Conservation (phyloP, 495 filamentous ascomycete genomes). For the Penicillium paradoxum region DNA sequence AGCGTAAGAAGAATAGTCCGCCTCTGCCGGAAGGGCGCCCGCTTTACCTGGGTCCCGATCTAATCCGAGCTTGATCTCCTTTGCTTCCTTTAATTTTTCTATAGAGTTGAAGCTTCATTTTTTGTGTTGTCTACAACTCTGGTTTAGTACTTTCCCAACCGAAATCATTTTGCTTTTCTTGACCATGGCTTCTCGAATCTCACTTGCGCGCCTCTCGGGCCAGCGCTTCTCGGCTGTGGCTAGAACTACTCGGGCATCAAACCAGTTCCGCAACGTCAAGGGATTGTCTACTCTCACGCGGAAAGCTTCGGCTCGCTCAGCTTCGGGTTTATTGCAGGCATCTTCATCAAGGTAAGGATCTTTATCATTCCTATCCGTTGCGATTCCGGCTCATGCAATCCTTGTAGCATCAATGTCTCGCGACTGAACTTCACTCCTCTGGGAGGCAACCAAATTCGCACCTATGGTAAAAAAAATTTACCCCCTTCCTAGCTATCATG, state of each 20-base stretch:
- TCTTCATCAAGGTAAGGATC: constrained; percentile 26
- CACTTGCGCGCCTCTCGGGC: constrained; percentile 34
- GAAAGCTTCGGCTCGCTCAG: constrained; percentile 15
- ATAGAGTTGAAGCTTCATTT: constrained; percentile 2
- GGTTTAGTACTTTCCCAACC: not conserved
- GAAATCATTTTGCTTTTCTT: not conserved
- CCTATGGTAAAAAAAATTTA: constrained; percentile 28
- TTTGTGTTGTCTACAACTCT: not conserved
- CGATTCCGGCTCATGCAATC: constrained; percentile 10
- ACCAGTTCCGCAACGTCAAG: constrained; percentile 22
- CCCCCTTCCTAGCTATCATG: not conserved
- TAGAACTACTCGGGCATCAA: constrained; percentile 23
- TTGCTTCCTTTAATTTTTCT: constrained; percentile 6
- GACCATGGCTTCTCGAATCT: constrained; percentile 42
- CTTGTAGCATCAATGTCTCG: constrained; percentile 26
- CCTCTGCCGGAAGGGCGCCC: constrained; percentile 22
- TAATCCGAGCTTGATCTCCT: constrained; percentile 9
- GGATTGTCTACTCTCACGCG: constrained; percentile 23
- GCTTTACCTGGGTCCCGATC: constrained; percentile 5
- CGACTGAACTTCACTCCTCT: constrained; percentile 25
- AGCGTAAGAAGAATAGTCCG: constrained; percentile 40
- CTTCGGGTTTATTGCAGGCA: constrained; percentile 27
- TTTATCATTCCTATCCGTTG: not conserved
- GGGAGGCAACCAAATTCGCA: constrained; percentile 34
- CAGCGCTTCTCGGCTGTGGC: constrained; percentile 31